Conservation (phyloP, 768 basidiomycete species). For the Lyophyllum atratum region DNA sequence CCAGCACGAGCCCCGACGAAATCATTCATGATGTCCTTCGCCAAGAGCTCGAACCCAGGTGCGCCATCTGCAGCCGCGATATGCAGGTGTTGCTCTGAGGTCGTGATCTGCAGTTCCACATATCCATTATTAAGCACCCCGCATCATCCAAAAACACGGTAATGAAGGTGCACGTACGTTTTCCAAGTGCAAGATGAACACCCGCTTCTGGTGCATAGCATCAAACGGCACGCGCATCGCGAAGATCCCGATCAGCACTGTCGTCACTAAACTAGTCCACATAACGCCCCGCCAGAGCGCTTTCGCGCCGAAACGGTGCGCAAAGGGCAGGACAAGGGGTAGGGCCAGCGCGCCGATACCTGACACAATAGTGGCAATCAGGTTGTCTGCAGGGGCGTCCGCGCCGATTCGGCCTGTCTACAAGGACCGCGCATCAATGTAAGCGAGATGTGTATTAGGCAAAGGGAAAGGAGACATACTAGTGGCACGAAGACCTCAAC, state of each 20-base stretch:
- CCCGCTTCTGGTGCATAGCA: slow-evolving; percentile 79
- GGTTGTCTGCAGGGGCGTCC: slow-evolving; percentile 84
- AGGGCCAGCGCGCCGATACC: slow-evolving; percentile 55
- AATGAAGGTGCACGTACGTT: slow-evolving; percentile 55
- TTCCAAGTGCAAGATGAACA: slow-evolving; percentile 84
- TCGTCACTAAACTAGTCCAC: slow-evolving; percentile 46
- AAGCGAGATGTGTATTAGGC: background rate
- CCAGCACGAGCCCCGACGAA: slow-evolving; percentile 51
- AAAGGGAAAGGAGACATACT: slow-evolving; percentile 38
- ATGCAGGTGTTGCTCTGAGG: slow-evolving; percentile 73
- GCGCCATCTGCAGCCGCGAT: slow-evolving; percentile 82
- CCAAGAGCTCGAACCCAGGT: slow-evolving; percentile 58
- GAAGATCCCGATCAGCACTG: slow-evolving; percentile 61
- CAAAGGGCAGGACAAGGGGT: slow-evolving; percentile 69
- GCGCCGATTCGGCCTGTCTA: slow-evolving; percentile 83
- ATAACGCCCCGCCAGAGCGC: slow-evolving; percentile 41
- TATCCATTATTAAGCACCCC: background rate
- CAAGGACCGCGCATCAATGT: background rate
- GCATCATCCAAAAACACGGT: background rate
- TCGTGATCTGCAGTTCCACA: slow-evolving; percentile 65
- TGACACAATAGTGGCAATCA: slow-evolving; percentile 80
- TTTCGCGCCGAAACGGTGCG: slow-evolving; percentile 63
- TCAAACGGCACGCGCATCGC: slow-evolving; percentile 70
- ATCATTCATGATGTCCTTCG: slow-evolving; percentile 44
- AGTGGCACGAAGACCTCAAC: slow-evolving; percentile 91